phyloP scores from a whole-genome alignment of 352 stramenopile species.

The Phytophthora constricta region DNA sequence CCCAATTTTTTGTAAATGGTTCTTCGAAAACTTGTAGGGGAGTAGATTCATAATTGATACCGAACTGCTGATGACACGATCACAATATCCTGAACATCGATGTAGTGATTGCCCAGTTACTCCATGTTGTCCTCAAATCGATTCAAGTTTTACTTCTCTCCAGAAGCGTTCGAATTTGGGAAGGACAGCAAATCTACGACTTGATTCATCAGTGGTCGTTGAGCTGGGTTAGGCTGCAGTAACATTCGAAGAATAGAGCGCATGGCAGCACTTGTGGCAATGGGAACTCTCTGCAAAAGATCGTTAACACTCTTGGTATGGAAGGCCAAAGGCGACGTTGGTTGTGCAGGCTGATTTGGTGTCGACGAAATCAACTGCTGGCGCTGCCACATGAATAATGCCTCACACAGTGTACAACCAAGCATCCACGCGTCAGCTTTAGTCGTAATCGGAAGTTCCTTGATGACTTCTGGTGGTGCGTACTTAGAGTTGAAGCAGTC shows the following conservation, averaged over 20 bases:
- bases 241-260: slow-evolving; percentile 71
- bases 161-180: too few relatives aligned
- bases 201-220: slow-evolving; percentile 66
- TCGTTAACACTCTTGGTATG: slow-evolving; percentile 52
- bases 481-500: slow-evolving; percentile 49
- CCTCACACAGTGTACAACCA: slow-evolving; percentile 59
- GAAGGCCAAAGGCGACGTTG: slow-evolving; percentile 30
- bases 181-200: slow-evolving; percentile 66
- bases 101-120: too few relatives aligned
- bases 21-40: too few relatives aligned
- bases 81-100: too few relatives aligned
- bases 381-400: slow-evolving; percentile 60
- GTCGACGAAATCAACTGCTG: slow-evolving; percentile 35
- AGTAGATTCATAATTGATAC: too few relatives aligned
- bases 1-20: too few relatives aligned
- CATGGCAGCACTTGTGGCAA: slow-evolving; percentile 46
- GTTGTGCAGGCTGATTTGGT: slow-evolving; percentile 6
- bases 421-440: slow-evolving; percentile 78
- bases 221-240: slow-evolving; percentile 59
- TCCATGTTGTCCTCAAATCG: too few relatives aligned
- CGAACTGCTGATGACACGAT: too few relatives aligned
- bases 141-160: too few relatives aligned
- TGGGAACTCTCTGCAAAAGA: slow-evolving; percentile 54
- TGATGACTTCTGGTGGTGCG: slow-evolving; percentile 50
- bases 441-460: slow-evolving; percentile 32